Evolutionary conservation across 108 stramenopile genomes (phyloP), one percentile per base, ranked within the genome.

Genomic region (Cyclotella distinguenda): DNA sequence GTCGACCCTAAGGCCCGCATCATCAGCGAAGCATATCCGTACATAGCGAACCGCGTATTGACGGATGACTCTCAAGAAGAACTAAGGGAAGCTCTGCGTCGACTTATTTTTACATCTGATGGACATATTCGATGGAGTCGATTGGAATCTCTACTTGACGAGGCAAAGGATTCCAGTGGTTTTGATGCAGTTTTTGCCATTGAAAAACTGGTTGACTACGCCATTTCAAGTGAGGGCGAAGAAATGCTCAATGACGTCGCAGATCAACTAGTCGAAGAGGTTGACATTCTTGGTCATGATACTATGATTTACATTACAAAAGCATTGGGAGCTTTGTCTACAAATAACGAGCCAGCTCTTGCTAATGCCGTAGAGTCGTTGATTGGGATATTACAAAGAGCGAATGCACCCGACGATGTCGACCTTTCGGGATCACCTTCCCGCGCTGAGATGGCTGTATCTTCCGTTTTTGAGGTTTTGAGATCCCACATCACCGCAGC

Each of bases 11-110:
- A 91, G 52, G 84, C 92, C 28, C 68, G 95, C 47, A 96, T 98
- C 53, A 83, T 98, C 40, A 80, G 79, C 21, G 86, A 95, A 36
- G 95, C 97, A 2, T 98, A 98, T 68, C 97, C 97, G 1, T 98
- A 96, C 66, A 92, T 98, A 18, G 96, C 96, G 13, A 93, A 92
- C 53, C 85, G 96, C 7, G 89, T 98, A 15, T 77, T 98, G 38
- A 98, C 95, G 8, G 90, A 91, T 80, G 86, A 87, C 60, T 77
- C 91, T 0, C 89, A 90, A 51, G 72, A 84, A 46, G 89, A 90
- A 28, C 70, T 91, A 34, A 88, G 87, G 63, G 89, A 94, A 72
- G 93, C 93, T 33, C 70, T 91, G 10, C 77, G 83, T 21, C 78
- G 89, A 19, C 69, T 94, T 9, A 88, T 90, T 31, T 78, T 98